These are phyloP conservation scores for Usnea hakonensis DNA, from an alignment of 495 filamentous ascomycete species.

Conservation along the genomic window DNA sequence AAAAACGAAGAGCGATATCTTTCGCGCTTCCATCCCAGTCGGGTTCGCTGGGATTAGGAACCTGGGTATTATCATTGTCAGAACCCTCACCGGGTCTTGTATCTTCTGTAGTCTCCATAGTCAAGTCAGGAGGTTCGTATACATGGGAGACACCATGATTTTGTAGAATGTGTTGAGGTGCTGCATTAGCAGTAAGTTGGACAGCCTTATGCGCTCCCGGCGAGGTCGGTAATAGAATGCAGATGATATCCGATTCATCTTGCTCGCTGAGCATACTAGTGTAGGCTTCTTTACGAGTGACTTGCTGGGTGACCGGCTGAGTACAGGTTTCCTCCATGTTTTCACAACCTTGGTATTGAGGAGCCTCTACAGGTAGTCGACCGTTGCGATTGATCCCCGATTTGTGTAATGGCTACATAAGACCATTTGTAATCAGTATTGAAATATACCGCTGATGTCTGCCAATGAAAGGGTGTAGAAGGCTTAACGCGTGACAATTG, in stretches of 20 bases:
- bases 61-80: constrained; percentile 22
- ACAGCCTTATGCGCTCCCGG: constrained; percentile 63
- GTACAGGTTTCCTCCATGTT: constrained; percentile 38
- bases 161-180: constrained; percentile 55
- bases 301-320: constrained; percentile 70
- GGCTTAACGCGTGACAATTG: neutral
- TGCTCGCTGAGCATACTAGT: constrained; percentile 68
- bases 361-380: constrained; percentile 14
- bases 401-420: constrained; percentile 16
- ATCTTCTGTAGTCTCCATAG: constrained; percentile 4
- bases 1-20: constrained; percentile 76
- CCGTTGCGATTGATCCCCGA: constrained; percentile 20
- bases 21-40: constrained; percentile 39
- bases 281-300: constrained; percentile 65
- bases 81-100: constrained; percentile 18
- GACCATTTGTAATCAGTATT: too few species aligned
- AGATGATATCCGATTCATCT: constrained; percentile 81
- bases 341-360: neutral
- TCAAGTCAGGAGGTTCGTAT: neutral
- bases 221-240: constrained; percentile 76
- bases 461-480: neutral
- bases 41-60: constrained; percentile 30
- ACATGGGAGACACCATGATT: constrained; percentile 28
- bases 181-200: constrained; percentile 38
- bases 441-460: neutral